Percentiles rank a stretch among this genome's conserved stretches.
phyloP scores from a whole-genome alignment of 371 early-diverging fungal species.

The Haplosporangium sp. region DNA sequence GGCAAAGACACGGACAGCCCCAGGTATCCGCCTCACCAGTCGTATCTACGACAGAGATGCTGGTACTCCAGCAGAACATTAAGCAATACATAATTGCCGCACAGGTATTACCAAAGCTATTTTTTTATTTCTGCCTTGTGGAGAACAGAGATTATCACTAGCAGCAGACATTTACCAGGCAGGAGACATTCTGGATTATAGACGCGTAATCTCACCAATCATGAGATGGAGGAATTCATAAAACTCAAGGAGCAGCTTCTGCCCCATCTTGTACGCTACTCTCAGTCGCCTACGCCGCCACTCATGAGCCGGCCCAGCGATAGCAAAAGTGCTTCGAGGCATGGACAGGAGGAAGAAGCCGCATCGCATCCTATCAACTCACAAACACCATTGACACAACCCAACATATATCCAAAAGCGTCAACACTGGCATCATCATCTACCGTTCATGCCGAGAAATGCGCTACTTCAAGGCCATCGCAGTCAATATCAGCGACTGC shows the following conservation, averaged over 20 bases:
- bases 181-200: not conserved
- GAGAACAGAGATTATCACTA: not conserved
- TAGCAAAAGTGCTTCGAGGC: not conserved
- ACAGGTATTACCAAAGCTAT: slow-evolving; percentile 12
- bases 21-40: no score
- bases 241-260: slow-evolving; percentile 30
- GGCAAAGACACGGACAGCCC: no score
- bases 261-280: slow-evolving; percentile 26
- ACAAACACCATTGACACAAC: no score
- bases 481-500: not conserved
- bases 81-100: slow-evolving; percentile 34
- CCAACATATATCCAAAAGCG: slow-evolving; percentile 9
- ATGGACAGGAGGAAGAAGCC: not conserved
- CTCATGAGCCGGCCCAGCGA: not conserved
- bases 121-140: not conserved
- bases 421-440: not conserved
- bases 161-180: not conserved
- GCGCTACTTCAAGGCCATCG: not conserved
- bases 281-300: not conserved
- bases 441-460: not conserved
- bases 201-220: slow-evolving; percentile 26
- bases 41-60: slow-evolving; percentile 36
- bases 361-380: not conserved
- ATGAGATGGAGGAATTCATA: slow-evolving; percentile 31
- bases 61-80: slow-evolving; percentile 34